These are phyloP conservation scores for Trichoderma koningii DNA, from an alignment of 2,329 filamentous ascomycete species.

Conservation along the genomic window DNA sequence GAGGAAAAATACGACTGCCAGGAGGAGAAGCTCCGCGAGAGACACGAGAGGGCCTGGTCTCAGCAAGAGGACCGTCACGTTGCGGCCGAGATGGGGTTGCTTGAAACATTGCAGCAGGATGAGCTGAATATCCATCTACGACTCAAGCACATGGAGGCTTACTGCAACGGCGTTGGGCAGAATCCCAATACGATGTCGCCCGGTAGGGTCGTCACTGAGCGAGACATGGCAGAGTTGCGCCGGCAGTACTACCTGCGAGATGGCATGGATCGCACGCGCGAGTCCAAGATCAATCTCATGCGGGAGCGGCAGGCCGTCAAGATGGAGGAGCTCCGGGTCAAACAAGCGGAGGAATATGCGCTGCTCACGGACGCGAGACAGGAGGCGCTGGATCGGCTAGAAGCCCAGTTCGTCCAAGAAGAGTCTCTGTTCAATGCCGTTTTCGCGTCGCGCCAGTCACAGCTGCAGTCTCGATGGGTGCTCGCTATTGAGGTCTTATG, in stretches of 20 bases:
- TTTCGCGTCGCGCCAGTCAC: constrained; percentile 50
- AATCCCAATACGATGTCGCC: constrained; percentile 45
- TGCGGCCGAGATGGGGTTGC: constrained; percentile 62
- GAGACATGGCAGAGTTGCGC: constrained; percentile 59
- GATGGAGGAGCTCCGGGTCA: constrained; percentile 59
- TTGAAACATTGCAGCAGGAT: constrained; percentile 55
- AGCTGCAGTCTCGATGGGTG: constrained; percentile 54
- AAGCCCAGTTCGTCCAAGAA: constrained; percentile 51
- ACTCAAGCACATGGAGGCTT: constrained; percentile 67
- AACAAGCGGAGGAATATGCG: constrained; percentile 56
- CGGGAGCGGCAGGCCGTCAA: constrained; percentile 64
- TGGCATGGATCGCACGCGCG: constrained; percentile 60
- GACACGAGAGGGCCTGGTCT: constrained; percentile 54
- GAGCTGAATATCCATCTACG: constrained; percentile 59
- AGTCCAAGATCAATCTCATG: constrained; percentile 65
- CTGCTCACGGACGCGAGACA: constrained; percentile 49
- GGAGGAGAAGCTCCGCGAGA: constrained; percentile 56
- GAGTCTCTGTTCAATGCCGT: constrained; percentile 49
- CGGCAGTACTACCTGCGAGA: constrained; percentile 64
- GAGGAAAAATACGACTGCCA: constrained; percentile 51
- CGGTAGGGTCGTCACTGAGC: constrained; percentile 58
- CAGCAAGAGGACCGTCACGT: constrained; percentile 64
- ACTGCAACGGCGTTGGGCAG: constrained; percentile 58
- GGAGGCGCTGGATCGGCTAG: constrained; percentile 52
- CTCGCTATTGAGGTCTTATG: constrained; percentile 56